Evolutionary conservation across 345 rosid species (phyloP), one percentile per base, ranked within the genome.

Genomic region (Xanthoceras sorbifolium): DNA sequence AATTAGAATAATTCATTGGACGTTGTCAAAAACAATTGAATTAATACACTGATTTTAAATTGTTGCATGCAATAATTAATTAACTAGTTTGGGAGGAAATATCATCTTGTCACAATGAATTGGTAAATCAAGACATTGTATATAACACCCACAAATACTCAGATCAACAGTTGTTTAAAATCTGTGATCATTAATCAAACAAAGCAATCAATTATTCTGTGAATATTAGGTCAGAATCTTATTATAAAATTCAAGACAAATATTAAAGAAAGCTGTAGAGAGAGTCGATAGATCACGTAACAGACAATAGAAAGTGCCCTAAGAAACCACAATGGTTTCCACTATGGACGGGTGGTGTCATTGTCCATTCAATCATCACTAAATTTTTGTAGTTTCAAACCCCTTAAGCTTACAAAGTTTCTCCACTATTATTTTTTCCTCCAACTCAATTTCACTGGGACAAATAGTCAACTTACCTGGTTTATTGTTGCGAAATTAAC

Each of bases 291-390:
- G 25, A 44, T 72, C 75, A 79, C 76, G 75, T 29, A 79, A 55
- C 71, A 77, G 81, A 75, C 83, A 79, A 74, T 6, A 9, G 75
- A 63, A 79, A 77, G 85, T 86, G 85, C 80, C 34, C 5, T 25
- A 52, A 55, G 22, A 38, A 11, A 69, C 75, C 34, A 1, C 59
- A 26, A 61, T 48, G 67, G 44, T 48, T 67, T 61, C 72, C 76
- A 78, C 83, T 59, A 79, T 12, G 34, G 40, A 15, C 52, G 22
- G 46, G 34, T 59, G 64, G 66, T 76, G 42, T 64, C 64, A 69
- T 77, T 80, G 65, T 78, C 83, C 46, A 28, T 66, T 76, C 71
- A 64, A 69, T 75, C 76, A 50, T 73, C 84, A 65, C 52, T 67
- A 22, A 67, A 25, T n/a, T n/a, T 22, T n/a, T 11, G 22, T 0